These are phyloP conservation scores for Cystofilobasidium bisporidii DNA, from an alignment of 768 basidiomycete genomes.

Conservation along the genomic window DNA sequence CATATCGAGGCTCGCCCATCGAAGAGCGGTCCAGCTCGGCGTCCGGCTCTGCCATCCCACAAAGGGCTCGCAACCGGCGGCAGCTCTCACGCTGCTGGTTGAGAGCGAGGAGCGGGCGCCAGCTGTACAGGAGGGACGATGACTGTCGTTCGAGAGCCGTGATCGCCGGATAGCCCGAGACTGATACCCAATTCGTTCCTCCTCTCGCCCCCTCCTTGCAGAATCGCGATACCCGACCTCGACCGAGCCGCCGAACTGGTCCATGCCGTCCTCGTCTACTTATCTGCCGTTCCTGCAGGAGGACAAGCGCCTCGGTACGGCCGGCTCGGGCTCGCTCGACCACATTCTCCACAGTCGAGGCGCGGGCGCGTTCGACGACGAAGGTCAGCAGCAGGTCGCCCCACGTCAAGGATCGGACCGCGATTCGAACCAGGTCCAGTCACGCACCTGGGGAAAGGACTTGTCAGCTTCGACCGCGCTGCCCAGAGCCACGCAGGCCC, in stretches of 20 bases:
- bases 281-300: not conserved
- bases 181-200: no score
- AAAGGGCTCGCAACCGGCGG: no score
- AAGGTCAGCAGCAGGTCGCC: not conserved
- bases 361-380: not conserved
- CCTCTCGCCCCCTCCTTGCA: no score
- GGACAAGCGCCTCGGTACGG: not conserved
- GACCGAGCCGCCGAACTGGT: not conserved
- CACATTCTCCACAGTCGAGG: not conserved
- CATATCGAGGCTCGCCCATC: no score
- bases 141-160: no score
- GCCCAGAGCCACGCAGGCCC: not conserved
- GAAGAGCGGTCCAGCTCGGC: no score
- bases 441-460: not conserved
- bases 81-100: no score
- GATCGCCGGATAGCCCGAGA: no score
- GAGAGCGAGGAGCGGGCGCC: no score
- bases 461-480: not conserved
- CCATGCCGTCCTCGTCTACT: no score
- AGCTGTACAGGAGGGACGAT: no score
- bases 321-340: conserved; percentile 7
- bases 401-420: not conserved
- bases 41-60: no score
- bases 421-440: not conserved
- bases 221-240: not conserved